Evolutionary conservation across 306 rosid species (phyloP).

Genomic region (Quercus agrifolia): DNA sequence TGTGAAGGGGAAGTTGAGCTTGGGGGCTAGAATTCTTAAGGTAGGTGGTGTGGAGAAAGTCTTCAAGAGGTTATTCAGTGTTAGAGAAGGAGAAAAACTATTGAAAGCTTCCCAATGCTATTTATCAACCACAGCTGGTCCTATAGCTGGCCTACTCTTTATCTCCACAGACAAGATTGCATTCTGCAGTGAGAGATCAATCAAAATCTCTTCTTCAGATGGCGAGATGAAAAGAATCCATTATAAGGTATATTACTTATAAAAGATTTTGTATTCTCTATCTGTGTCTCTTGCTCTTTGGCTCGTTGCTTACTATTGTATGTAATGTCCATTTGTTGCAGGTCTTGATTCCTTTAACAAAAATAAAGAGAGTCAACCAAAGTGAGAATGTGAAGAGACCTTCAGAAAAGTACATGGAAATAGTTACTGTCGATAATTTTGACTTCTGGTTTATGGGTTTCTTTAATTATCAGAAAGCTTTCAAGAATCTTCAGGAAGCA

Average conservation of each 20-base stretch:
- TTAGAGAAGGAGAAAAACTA: constrained; percentile 58
- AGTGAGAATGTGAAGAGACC: constrained; percentile 42
- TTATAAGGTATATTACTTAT: constrained; percentile 43
- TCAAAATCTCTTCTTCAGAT: constrained; percentile 47
- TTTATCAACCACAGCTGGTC: constrained; percentile 81
- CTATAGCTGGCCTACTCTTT: constrained; percentile 84
- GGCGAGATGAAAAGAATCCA: constrained; percentile 47
- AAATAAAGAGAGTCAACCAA: constrained; percentile 37
- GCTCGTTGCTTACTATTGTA: neutral
- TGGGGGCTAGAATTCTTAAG: constrained; percentile 66
- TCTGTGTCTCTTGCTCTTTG: neutral
- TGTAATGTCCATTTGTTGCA: constrained; percentile 11
- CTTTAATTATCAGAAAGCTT: constrained; percentile 45
- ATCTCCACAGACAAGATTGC: constrained; percentile 70
- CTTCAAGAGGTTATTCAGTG: constrained; percentile 48
- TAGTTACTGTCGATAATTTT: constrained; percentile 53
- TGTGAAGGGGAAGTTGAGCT: constrained; percentile 67
- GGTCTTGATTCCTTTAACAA: constrained; percentile 49
- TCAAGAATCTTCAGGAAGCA: constrained; percentile 35
- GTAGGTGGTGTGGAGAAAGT: constrained; percentile 68
- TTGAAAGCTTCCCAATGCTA: constrained; percentile 63
- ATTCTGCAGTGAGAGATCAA: constrained; percentile 74
- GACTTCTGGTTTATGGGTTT: constrained; percentile 79
- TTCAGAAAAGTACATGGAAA: constrained; percentile 50
- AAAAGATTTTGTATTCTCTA: neutral